Evolutionary conservation across 768 basidiomycete species (phyloP), one percentile per base, ranked within the genome.

Genomic region (Tremella mesenterica): DNA sequence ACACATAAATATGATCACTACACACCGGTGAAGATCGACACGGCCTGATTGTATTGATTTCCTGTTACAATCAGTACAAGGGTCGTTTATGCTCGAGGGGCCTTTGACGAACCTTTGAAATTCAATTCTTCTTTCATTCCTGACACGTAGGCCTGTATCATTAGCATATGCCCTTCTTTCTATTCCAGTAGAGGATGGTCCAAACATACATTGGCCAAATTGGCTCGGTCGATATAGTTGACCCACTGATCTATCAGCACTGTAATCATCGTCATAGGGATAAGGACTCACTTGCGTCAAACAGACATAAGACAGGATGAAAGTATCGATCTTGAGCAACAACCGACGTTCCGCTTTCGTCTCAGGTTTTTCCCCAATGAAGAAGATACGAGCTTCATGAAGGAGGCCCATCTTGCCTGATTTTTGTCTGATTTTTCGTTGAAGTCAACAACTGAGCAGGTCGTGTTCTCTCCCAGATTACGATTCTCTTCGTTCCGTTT

Each of bases 331-430:
- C 56, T 62, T 55, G 21, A 58, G 27, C 31, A 85, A 70, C 28
- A 85, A 75, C 18, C 54, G 76, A 27, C 74, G 67, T 73, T 85
- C 83, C 52, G 71, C 63, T 58, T 74, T 75, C 2, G 73, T 73
- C 8, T 73, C 61, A 3, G 77, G 77, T 34, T 53, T 53, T 26
- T 53, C 52, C 26, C 52, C 52, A 18, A 53, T 47, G 33, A 53
- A 53, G 30, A 53, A 53, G 7, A 44, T 30, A 10, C 52, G 52
- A 13, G 41, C 21, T 20, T 53, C 31, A 45, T 25, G 44, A 4
- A 47, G 8, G 44, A 47, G 5, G 5, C 30, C 31, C 52, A 53
- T 53, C 33, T 10, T 36, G n/a, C n/a, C n/a, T n/a, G n/a, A n/a
- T n/a, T n/a, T n/a, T n/a, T n/a, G n/a, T n/a, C n/a, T n/a, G n/a